These are phyloP conservation scores for Excoecaria agallocha DNA, from an alignment of 345 rosid genomes.

Conservation along the genomic window DNA sequence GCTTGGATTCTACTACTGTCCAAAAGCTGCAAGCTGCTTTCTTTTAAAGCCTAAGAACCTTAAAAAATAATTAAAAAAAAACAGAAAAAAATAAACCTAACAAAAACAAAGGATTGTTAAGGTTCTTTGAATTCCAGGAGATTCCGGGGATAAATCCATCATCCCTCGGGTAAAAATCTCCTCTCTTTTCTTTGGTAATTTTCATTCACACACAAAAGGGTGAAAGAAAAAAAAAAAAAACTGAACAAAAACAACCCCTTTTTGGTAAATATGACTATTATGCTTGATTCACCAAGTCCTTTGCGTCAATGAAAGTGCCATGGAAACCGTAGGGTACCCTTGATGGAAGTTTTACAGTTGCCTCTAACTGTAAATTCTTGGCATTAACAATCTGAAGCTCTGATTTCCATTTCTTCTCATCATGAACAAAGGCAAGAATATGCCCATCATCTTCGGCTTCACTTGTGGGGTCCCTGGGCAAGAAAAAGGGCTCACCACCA, in stretches of 20 bases:
- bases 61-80: not conserved
- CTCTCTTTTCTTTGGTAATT: not conserved
- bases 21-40: conserved; percentile 53
- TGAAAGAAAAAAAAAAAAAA: not conserved
- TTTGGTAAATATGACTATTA: conserved; percentile 14
- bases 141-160: conserved; percentile 42
- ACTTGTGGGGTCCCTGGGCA: conserved; percentile 39
- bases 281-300: conserved; percentile 65
- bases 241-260: no score
- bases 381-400: conserved; percentile 85
- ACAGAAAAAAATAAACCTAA: not conserved
- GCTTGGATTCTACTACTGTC: conserved; percentile 39
- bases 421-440: conserved; percentile 73
- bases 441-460: conserved; percentile 81
- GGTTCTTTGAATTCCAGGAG: conserved; percentile 18
- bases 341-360: conserved; percentile 72
- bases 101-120: conserved; percentile 13
- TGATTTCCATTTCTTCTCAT: conserved; percentile 73
- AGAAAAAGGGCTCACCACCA: conserved; percentile 88
- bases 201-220: not conserved
- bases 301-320: conserved; percentile 74
- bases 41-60: conserved; percentile 7
- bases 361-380: conserved; percentile 56
- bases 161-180: conserved; percentile 50
- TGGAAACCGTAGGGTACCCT: conserved; percentile 96